Evolutionary conservation across 257 asterid species (phyloP).

Genomic region (Avicennia marina): DNA sequence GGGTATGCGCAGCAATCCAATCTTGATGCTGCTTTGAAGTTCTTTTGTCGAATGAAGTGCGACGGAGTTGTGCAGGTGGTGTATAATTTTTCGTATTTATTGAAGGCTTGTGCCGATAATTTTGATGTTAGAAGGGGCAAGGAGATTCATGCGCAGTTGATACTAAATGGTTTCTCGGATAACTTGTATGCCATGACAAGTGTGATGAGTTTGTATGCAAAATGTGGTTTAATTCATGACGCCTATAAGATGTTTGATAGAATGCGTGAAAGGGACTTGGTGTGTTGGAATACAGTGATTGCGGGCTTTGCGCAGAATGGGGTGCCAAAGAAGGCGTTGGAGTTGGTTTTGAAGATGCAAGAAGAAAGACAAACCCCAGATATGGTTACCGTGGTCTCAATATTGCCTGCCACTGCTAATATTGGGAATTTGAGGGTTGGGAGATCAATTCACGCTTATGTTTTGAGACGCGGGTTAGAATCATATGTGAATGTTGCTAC

Average conservation of each 20-base stretch:
- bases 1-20: conserved; percentile 46
- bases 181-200: conserved; percentile 58
- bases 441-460: conserved; percentile 60
- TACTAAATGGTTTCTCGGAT: conserved; percentile 49
- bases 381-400: conserved; percentile 64
- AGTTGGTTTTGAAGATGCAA: conserved; percentile 56
- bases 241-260: conserved; percentile 80
- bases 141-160: conserved; percentile 71
- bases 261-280: conserved; percentile 82
- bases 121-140: conserved; percentile 54
- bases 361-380: conserved; percentile 50
- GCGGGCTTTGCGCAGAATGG: conserved; percentile 75
- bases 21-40: conserved; percentile 39
- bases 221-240: conserved; percentile 56
- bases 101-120: conserved; percentile 65
- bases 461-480: conserved; percentile 40
- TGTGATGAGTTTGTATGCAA: conserved; percentile 62
- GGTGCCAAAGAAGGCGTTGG: conserved; percentile 52
- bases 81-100: conserved; percentile 54
- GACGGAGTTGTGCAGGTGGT: conserved; percentile 56
- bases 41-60: conserved; percentile 53
- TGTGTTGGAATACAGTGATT: conserved; percentile 80
- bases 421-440: conserved; percentile 48
- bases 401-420: conserved; percentile 68
- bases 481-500: conserved; percentile 66